Base-by-base conservation (phyloP, 1,139 yeast species). In the Lizanozyma gosingica region DNA sequence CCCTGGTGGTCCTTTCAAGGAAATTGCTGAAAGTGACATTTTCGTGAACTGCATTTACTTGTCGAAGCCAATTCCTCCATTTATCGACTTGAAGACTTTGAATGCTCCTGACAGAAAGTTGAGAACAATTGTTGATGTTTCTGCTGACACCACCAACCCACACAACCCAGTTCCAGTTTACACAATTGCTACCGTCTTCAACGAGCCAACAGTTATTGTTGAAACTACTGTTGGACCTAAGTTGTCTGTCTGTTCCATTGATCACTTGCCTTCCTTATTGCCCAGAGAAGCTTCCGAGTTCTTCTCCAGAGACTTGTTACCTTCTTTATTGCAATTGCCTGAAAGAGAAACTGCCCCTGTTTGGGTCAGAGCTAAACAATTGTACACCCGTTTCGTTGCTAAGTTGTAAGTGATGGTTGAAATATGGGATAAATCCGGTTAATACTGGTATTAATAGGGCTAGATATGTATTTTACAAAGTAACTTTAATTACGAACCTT, bases 61-160 rank as follows among this genome's bases (percentile, higher is more conserved):
- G 55, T 86, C 97, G 39, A 70, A 80, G 64, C 95, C 96, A 59
- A 92, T 92, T 56, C 83, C 97, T 38, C 97, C 97, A 44, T 94
- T 92, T 59, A 73, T 88, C 57, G 78, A 82, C 63, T 63, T 62
- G 52, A 85, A 83, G 33, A 62, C 76, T 45, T 75, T 92, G 60
- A 83, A 84, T 65, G 65, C 62, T 43, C 57, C 62, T 32, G 64
- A 66, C 45, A 85, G 98, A 77, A 81, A 75, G 51, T 76, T 92
- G 58, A 81, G 92, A 61, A 86, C 94, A 16, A 87, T 94, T 48
- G 97, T 92, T 40, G 98, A 92, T 62, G 98, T 92, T 43, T 86
- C 96, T 43, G 98, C 98, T 44, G 98, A 94, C 65, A 92, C 97
- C 40, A 92, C 98, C 42, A 94, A 92, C 63, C 97, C 97, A 45